Base-by-base conservation (phyloP, 1,284 basidiomycete species). In the Sanghuangporus baumii region DNA sequence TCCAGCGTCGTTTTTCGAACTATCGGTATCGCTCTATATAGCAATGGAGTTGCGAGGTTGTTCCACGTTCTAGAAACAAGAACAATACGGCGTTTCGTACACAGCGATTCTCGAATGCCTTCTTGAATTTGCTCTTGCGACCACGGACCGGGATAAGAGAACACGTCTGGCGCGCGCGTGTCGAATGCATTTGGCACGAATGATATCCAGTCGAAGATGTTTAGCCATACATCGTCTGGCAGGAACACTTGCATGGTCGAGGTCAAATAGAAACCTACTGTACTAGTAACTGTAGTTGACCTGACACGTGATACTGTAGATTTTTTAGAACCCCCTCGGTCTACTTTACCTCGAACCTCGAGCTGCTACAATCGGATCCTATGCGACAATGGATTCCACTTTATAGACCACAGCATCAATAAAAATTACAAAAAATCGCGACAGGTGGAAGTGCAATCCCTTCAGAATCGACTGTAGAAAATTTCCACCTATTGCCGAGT, bases 51-150 rank as follows among this genome's bases (percentile, higher is more conserved):
- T 16, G 75, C 71, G 51, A 78, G 67, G 16, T 67, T 66, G 57
- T 71, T 71, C 78, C 78, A 79, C 57, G 69, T 64, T 59, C 67
- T 77, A 67, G 74, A 79, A 36, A 79, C 78, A 1, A 71, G 71
- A 1, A 76, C 71, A 31, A 79, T 66, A 59, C 69, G 65, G 5
- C 72, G 68, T 62, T 75, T 76, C 26, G 74, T 76, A 41, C 73
- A 36, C 63, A 77, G 63, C 5, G 64, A 60, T 26, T 60, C 62
- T 43, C 68, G 67, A 20, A 69, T 60, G 43, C 59, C 64, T 7
- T 52, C 14, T 26, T 59, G 54, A 40, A 59, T 65, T 2, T 59
- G 31, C 40, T 52, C 67, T 36, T 47, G 37, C 12, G 57, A 14
- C 34, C 43, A 50, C 14, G 55, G 40, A 0, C 69, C 68, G 6